Evolutionary conservation across 2,329 filamentous ascomycete species (phyloP).

Genomic region (Aschersonia sp.): DNA sequence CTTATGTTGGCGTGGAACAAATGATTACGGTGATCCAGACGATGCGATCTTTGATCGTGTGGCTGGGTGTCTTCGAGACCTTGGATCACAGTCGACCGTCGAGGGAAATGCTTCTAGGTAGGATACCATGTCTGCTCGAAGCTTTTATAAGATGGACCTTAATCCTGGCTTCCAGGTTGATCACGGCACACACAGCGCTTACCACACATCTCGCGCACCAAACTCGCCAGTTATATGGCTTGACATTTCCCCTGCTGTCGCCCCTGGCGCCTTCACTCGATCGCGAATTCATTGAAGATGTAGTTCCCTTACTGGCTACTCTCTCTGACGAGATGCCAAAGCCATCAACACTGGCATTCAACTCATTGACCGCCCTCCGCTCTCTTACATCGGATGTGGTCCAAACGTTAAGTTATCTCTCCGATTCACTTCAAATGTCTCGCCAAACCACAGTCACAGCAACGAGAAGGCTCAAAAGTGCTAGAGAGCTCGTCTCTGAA

Average conservation of each 20-base stretch:
- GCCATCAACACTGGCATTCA: slow-evolving; percentile 45
- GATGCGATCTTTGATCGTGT: slow-evolving; percentile 56
- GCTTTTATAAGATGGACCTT: too few species aligned
- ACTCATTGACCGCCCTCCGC: slow-evolving; percentile 54
- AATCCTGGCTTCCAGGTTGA: slow-evolving; percentile 34
- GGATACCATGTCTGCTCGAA: slow-evolving; percentile 6
- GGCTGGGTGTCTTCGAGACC: slow-evolving; percentile 52
- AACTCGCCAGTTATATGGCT: slow-evolving; percentile 58
- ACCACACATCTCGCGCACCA: slow-evolving; percentile 64
- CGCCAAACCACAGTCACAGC: slow-evolving; percentile 76
- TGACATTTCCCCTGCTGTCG: slow-evolving; percentile 56
- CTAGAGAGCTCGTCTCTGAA: slow-evolving; percentile 74
- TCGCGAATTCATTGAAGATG: slow-evolving; percentile 48
- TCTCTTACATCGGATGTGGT: slow-evolving; percentile 58
- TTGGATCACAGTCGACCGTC: slow-evolving; percentile 58
- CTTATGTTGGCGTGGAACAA: slow-evolving; percentile 49
- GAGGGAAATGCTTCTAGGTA: slow-evolving; percentile 60
- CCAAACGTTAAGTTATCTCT: slow-evolving; percentile 69
- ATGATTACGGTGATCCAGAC: slow-evolving; percentile 47
- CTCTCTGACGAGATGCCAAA: slow-evolving; percentile 54
- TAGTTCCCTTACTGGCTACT: slow-evolving; percentile 52
- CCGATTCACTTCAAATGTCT: slow-evolving; percentile 88
- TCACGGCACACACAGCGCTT: slow-evolving; percentile 60
- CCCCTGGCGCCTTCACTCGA: slow-evolving; percentile 50
- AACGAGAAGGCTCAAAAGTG: slow-evolving; percentile 62